Percentiles rank a stretch among this genome's conserved stretches.
Evolutionary conservation across 2,329 filamentous ascomycete genomes (phyloP).

Genomic region (Colletotrichum higginsianum): DNA sequence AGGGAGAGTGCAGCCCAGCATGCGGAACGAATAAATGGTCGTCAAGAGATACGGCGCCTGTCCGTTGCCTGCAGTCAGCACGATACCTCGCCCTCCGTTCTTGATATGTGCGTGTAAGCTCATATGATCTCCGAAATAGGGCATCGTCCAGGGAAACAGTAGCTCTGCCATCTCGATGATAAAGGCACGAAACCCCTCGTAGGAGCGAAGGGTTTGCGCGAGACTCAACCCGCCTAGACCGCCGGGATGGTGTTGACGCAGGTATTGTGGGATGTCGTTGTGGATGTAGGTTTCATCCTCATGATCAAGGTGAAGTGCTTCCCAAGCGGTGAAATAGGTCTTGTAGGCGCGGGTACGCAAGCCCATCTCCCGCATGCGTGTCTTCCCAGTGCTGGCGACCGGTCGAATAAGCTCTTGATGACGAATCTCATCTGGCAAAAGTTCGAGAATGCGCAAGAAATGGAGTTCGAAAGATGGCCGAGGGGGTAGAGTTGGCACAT

Average conservation of each 20-base stretch:
- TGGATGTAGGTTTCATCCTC: not conserved
- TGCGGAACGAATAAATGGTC: not conserved
- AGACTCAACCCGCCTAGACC: not conserved
- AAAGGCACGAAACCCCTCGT: not conserved
- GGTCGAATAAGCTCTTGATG: not conserved
- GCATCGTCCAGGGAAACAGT: slow-evolving; percentile 12
- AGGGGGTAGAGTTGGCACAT: not conserved
- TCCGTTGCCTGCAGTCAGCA: not conserved
- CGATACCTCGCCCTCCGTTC: slow-evolving; percentile 9
- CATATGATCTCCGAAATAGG: slow-evolving; percentile 8
- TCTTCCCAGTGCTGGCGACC: not conserved
- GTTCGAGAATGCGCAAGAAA: not conserved
- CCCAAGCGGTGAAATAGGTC: slow-evolving; percentile 5
- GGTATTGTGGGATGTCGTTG: slow-evolving; percentile 7
- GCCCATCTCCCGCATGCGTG: slow-evolving; percentile 9
- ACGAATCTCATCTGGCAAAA: slow-evolving; percentile 6
- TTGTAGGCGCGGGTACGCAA: slow-evolving; percentile 1
- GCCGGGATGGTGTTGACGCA: not conserved
- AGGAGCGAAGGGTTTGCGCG: slow-evolving; percentile 3
- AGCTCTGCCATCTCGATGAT: not conserved
- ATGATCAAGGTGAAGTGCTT: not conserved
- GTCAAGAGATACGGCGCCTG: slow-evolving; percentile 11
- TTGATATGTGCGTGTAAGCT: not conserved
- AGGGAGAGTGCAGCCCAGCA: not conserved
- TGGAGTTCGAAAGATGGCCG: not conserved